Evolutionary conservation across 352 stramenopile species (phyloP), one percentile per base, ranked within the genome.

Genomic region (Phytophthora pluvialis): DNA sequence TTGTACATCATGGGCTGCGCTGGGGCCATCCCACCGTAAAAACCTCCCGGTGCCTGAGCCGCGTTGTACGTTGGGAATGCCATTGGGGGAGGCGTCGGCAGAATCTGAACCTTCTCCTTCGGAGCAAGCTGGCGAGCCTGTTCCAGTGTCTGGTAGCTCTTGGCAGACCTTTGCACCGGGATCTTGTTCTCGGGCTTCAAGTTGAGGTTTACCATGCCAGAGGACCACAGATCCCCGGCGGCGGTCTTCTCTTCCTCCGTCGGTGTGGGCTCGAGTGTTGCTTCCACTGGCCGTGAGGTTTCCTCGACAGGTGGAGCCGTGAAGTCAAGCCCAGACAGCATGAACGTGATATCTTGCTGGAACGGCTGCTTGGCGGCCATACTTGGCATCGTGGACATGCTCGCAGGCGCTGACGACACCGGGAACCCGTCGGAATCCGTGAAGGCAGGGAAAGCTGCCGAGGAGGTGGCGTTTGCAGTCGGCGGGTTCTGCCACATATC

Each of bases 301-400:
- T 71, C 68, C n/a, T 80, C 66, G 21, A 76, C 73, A 7, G 78
- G 80, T 26, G 77, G 67, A 31, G 83, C 64, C 4, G 75, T 88
- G 56, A 94, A 94, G 60, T 94, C 86, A 10, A 94, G 61, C 1
- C 83, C 86, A 5, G 80, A 86, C 16, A 94, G 62, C 86, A 94
- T 94, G 1, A 75, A 91, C 11, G 82, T 78, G 46, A 94, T 90
- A 39, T 94, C 73, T 29, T 91, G 66, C 35, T 56, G 50, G 36
- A 51, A 69, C 32, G 60, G 40, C 58, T 69, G 64, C 35, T 44
- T 70, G 1, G 43, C 7, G 12, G 58, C 21, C 15, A 44, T 54
- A 49, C 32, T 40, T 1, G 53, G 29, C 16, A 51, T 25, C 31
- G 58, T 65, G 16, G 59, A 46, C 45, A 63, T 46, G 11, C n/a